Conservation (phyloP, 164 flowering plant genomes). For the Amborella trichopoda region DNA sequence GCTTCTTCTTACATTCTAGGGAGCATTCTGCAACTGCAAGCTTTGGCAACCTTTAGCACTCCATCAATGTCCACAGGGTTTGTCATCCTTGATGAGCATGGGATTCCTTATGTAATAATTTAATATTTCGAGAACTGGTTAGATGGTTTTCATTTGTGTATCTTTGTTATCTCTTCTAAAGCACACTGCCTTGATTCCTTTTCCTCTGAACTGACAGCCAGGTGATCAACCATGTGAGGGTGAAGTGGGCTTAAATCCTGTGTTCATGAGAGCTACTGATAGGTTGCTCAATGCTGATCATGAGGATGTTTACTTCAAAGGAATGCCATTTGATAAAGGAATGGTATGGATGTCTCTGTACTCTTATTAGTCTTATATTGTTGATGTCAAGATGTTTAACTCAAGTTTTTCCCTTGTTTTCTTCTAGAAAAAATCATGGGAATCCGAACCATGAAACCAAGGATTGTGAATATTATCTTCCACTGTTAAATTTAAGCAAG, state of each 20-base stretch:
- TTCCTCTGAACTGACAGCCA: slow-evolving; percentile 69
- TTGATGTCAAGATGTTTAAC: not conserved
- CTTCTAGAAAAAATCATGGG: no score
- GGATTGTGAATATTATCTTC: no score
- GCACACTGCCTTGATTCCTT: no score
- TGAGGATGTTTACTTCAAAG: slow-evolving; percentile 77
- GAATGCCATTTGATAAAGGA: slow-evolving; percentile 86
- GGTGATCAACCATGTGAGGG: slow-evolving; percentile 77
- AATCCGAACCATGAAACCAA: no score
- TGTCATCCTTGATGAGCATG: slow-evolving; percentile 75
- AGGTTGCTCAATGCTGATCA: slow-evolving; percentile 87
- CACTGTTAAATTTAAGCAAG: no score
- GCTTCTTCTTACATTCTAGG: slow-evolving; percentile 65
- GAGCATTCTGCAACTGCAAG: slow-evolving; percentile 70
- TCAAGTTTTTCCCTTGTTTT: no score
- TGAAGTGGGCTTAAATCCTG: slow-evolving; percentile 73
- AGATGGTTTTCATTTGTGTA: no score
- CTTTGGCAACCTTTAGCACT: slow-evolving; percentile 83
- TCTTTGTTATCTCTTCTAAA: no score
- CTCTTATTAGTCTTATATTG: not conserved
- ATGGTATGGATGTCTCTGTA: slow-evolving; percentile 33
- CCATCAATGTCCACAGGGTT: slow-evolving; percentile 64
- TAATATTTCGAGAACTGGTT: no score
- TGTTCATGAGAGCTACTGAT: slow-evolving; percentile 68
- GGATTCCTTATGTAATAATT: slow-evolving; percentile 65